A percentile compares a stretch with the other conserved stretches of the same genome.
These are phyloP conservation scores for Penicillium canariense DNA, from an alignment of 495 filamentous ascomycete species.

Conservation along the genomic window DNA sequence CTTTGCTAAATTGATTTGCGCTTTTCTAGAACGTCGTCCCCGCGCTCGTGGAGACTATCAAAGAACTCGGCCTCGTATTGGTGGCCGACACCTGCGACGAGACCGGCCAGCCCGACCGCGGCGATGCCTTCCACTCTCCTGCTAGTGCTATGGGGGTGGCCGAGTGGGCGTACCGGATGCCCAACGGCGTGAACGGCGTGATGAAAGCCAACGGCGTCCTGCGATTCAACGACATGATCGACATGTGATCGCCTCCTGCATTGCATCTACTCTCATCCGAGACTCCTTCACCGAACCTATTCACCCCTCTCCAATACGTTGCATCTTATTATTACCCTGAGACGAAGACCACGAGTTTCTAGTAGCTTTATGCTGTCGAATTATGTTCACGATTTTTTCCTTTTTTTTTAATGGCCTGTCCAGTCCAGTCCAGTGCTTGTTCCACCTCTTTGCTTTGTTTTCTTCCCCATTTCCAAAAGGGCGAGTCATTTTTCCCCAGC, in stretches of 20 bases:
- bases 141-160: slow-evolving; percentile 41
- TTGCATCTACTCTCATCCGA: slow-evolving; percentile 4
- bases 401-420: slow-evolving; percentile 5
- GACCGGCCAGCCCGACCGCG: slow-evolving; percentile 34
- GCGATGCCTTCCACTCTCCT: slow-evolving; percentile 46
- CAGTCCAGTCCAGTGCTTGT: background rate
- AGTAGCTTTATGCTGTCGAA: slow-evolving; percentile 11
- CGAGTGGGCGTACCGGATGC: slow-evolving; percentile 49
- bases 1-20: slow-evolving; percentile 23
- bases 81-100: slow-evolving; percentile 79
- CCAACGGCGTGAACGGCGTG: slow-evolving; percentile 78
- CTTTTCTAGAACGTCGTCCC: slow-evolving; percentile 83
- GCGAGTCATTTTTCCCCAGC: background rate
- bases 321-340: slow-evolving; percentile 5
- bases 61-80: slow-evolving; percentile 86
- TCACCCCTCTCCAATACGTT: slow-evolving; percentile 1
- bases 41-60: slow-evolving; percentile 86
- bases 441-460: slow-evolving; percentile 1
- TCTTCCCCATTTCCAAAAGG: slow-evolving; percentile 5
- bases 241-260: slow-evolving; percentile 58
- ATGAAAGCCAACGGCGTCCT: slow-evolving; percentile 82
- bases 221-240: slow-evolving; percentile 90
- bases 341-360: slow-evolving; percentile 25
- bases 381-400: slow-evolving; percentile 14
- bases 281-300: slow-evolving; percentile 11